Conservation (phyloP, 2,329 filamentous ascomycete species). For the Calycina marina region DNA sequence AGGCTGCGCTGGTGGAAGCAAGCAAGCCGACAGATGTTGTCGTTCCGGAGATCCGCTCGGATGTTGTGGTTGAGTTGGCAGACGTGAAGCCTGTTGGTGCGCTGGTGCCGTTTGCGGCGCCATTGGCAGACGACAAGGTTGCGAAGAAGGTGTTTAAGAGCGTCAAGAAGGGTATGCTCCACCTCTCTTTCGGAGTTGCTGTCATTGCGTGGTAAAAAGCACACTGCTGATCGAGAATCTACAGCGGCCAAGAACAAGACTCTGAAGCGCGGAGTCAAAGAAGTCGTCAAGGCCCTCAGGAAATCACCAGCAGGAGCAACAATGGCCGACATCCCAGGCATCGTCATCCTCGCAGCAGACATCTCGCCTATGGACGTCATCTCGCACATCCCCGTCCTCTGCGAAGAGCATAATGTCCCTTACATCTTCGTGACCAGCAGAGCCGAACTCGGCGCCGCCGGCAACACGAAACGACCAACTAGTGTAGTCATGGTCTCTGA, state of each 20-base stretch:
- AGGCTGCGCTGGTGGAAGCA: slow-evolving; percentile 49
- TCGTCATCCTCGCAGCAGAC: slow-evolving; percentile 90
- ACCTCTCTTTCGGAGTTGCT: too few species aligned
- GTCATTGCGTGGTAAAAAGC: too few species aligned
- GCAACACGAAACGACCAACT: slow-evolving; percentile 89
- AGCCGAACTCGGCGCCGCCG: slow-evolving; percentile 84
- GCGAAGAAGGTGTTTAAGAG: slow-evolving; percentile 51
- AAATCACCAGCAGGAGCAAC: slow-evolving; percentile 66
- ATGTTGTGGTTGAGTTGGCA: slow-evolving; percentile 21
- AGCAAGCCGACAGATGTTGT: slow-evolving; percentile 37
- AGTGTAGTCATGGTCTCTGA: slow-evolving; percentile 83
- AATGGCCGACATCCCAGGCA: slow-evolving; percentile 46
- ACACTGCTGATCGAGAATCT: too few species aligned
- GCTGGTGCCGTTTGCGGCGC: slow-evolving; percentile 71
- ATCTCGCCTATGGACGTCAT: slow-evolving; percentile 99
- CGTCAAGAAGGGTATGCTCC: slow-evolving; percentile 40
- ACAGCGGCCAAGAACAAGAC: slow-evolving; percentile 88
- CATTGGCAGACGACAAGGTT: slow-evolving; percentile 65
- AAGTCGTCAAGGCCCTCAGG: slow-evolving; percentile 95
- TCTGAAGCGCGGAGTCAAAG: slow-evolving; percentile 95
- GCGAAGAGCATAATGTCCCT: slow-evolving; percentile 94
- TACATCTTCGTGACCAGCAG: slow-evolving; percentile 91
- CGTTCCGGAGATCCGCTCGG: slow-evolving; percentile 27
- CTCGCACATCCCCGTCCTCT: slow-evolving; percentile 91
- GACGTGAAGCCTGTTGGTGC: slow-evolving; percentile 34